Evolutionary conservation across 768 basidiomycete species (phyloP).

Genomic region (Mycena filopes): DNA sequence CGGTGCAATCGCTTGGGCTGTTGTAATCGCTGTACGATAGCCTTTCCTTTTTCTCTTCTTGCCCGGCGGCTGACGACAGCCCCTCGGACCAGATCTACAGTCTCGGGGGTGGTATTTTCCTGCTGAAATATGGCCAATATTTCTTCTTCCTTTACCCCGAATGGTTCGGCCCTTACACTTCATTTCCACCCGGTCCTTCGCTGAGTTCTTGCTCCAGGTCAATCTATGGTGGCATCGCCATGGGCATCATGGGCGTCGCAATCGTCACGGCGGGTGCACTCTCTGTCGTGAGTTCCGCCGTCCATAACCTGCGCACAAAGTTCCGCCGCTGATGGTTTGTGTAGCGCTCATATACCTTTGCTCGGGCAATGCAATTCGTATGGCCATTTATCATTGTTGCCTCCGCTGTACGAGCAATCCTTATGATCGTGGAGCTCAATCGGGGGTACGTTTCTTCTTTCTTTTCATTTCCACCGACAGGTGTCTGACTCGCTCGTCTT

Average conservation of each 20-base stretch:
- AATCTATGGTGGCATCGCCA: constrained; percentile 75
- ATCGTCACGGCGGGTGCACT: constrained; percentile 67
- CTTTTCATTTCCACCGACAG: constrained; percentile 32
- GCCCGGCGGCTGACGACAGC: constrained; percentile 1
- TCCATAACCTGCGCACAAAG: constrained; percentile 32
- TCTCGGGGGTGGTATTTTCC: constrained; percentile 70
- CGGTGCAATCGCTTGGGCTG: constrained; percentile 79
- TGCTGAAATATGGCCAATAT: constrained; percentile 70
- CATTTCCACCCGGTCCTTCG: constrained; percentile 15
- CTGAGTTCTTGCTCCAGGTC: constrained; percentile 52
- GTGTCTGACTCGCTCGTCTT: constrained; percentile 31
- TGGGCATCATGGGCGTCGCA: constrained; percentile 62
- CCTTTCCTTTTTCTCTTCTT: constrained; percentile 17
- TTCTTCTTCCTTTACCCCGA: constrained; percentile 74
- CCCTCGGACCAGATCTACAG: constrained; percentile 65
- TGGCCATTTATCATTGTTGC: constrained; percentile 81
- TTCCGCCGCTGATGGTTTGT: constrained; percentile 32
- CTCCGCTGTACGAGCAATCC: constrained; percentile 68
- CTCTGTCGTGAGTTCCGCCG: constrained; percentile 62
- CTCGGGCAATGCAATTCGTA: constrained; percentile 68
- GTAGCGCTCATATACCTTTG: constrained; percentile 78
- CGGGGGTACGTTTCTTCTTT: constrained; percentile 63
- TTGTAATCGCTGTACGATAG: constrained; percentile 65
- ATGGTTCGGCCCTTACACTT: constrained; percentile 55
- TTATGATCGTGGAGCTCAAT: constrained; percentile 80